Evolutionary conservation across 768 basidiomycete genomes (phyloP).

Genomic region (Postia placenta): DNA sequence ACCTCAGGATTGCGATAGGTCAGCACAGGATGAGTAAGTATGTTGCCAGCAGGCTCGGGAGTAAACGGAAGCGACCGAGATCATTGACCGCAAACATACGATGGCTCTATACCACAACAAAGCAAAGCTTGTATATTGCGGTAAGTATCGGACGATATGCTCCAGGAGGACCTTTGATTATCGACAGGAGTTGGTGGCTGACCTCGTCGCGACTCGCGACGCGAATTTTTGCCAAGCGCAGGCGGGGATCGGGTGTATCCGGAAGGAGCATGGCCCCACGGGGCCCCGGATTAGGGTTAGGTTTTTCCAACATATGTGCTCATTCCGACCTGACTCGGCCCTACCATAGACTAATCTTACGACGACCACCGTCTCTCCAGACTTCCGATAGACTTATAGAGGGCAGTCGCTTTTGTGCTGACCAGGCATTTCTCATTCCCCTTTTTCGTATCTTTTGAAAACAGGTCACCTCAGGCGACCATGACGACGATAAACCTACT

Average conservation of each 20-base stretch:
- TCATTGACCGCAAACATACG: not conserved
- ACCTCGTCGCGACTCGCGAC: not conserved
- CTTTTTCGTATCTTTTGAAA: not conserved
- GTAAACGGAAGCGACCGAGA: too few species aligned
- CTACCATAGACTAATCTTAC: not conserved
- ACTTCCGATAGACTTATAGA: too few species aligned
- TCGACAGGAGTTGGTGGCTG: not conserved
- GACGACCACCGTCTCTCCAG: not conserved
- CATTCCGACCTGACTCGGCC: not conserved
- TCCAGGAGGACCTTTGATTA: not conserved
- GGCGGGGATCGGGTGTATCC: not conserved
- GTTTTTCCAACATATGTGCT: not conserved
- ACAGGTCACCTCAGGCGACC: not conserved
- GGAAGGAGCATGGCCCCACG: not conserved
- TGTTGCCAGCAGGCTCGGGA: too few species aligned
- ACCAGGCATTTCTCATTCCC: not conserved
- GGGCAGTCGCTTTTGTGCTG: not conserved
- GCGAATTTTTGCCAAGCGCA: not conserved
- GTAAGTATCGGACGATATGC: not conserved
- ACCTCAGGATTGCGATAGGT: too few species aligned
- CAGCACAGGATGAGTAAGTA: too few species aligned
- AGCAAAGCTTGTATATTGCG: not conserved
- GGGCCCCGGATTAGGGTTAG: not conserved
- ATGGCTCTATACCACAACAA: not conserved
- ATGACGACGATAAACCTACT: conserved; percentile 2